A percentile compares a stretch with the other conserved stretches of the same genome.
Evolutionary conservation across 1,139 yeast species (phyloP).

Genomic region (Scheffersomyces stambukii): DNA sequence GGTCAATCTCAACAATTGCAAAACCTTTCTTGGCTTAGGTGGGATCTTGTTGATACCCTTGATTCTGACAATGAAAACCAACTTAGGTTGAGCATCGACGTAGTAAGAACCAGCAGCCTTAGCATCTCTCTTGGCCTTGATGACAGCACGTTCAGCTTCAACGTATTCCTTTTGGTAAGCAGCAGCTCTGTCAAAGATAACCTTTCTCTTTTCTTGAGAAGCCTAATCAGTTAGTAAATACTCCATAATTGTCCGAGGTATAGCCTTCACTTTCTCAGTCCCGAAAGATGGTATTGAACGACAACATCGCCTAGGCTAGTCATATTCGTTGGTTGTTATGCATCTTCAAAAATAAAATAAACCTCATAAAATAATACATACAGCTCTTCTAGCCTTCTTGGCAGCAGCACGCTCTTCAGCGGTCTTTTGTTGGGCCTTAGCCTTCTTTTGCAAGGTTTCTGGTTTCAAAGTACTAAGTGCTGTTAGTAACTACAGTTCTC

Average conservation of each 20-base stretch:
- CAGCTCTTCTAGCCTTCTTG: constrained; percentile 82
- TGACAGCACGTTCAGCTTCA: constrained; percentile 89
- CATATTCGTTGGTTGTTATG: constrained; percentile 56
- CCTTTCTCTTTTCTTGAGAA: constrained; percentile 89
- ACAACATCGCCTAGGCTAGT: constrained; percentile 92
- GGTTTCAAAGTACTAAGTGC: constrained; percentile 53
- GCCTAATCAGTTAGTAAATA: constrained; percentile 53
- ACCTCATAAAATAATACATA: constrained; percentile 46
- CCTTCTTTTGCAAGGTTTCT: constrained; percentile 95
- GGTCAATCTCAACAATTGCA: constrained; percentile 95
- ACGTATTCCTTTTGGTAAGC: constrained; percentile 96
- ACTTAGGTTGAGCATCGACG: constrained; percentile 96
- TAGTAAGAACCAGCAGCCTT: constrained; percentile 94
- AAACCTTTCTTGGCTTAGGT: constrained; percentile 99
- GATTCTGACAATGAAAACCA: constrained; percentile 97
- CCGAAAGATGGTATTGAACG: constrained; percentile 99
- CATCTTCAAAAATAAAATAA: constrained; percentile 51
- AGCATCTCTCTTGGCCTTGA: constrained; percentile 93
- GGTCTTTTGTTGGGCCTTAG: constrained; percentile 85
- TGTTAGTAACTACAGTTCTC: constrained; percentile 25
- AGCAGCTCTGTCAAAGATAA: constrained; percentile 96
- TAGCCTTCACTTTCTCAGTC: constrained; percentile 58
- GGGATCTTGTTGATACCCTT: constrained; percentile 99
- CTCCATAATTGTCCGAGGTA: constrained; percentile 1
- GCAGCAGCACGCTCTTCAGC: constrained; percentile 86